Evolutionary conservation across 805 yeast genomes (phyloP), one percentile per base, ranked within the genome.

Genomic region (Candida railenensis): DNA sequence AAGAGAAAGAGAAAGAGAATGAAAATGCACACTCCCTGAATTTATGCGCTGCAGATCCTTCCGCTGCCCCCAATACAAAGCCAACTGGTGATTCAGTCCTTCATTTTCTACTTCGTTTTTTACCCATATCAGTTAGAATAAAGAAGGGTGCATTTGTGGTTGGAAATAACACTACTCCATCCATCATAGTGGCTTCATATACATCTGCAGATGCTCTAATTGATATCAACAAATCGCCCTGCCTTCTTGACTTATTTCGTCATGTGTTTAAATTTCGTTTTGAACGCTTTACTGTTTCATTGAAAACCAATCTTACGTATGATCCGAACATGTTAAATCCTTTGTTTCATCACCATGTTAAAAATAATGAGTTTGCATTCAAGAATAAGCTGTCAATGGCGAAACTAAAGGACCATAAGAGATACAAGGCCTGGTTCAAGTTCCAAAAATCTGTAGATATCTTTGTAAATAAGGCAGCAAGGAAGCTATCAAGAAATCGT

Each of bases 81-180:
- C 9, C 12, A 12, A 16, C 22, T 4, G 16, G 15, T 16, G 33
- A 39, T 4, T 19, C 43, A 8, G 15, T 15, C 16, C 30, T 37
- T 21, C n/a, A 37, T 11, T 53, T 59, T 22, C 42, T 66, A 19
- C 57, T 70, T 20, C 58, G 53, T 19, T 46, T 75, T 11, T 66
- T 89, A 9, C 99, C 99, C 0, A 53, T 92, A 2, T 77, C 79
- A 12, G 42, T 89, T 2, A 64, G 69, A 5, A 69, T 88, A 11
- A 77, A 71, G 39, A 84, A 80, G 46, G 89, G 92, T 1, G 85
- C 96, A 0, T 42, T 89, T 22, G 85, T 89, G 1, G 57, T 89
- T 18, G 99, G 99, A 7, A 92, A 91, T 62, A 73, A 76, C 48
- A 76, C 80, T 14, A 89, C 97, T 0, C 84, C 94, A 1, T 80